Base-by-base conservation (phyloP, 2,329 filamentous ascomycete species). In the Arthrobotrys sphaeroides region DNA sequence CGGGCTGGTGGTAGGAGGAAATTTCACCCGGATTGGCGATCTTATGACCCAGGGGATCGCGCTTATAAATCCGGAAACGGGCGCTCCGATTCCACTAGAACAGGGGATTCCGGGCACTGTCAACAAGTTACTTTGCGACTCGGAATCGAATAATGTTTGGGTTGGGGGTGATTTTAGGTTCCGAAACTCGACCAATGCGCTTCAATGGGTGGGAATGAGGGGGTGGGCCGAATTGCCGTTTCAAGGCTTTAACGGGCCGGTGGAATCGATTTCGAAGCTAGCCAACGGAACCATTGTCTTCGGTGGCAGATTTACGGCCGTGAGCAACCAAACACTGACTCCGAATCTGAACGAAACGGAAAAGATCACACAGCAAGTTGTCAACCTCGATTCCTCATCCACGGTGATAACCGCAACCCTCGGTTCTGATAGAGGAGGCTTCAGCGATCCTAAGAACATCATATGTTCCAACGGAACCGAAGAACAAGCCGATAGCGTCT, bases 201-300 rank as follows among this genome's bases (percentile, higher is more conserved):
- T 97, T 79, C 88, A 91, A 10, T 98, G 93, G 93, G 85, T 87
- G 22, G 85, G 85, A 24, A 87, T 85, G 7, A 84, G 88, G 28
- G 89, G 88, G 55, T 97, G 92, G 90, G 87, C 87, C 18, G 91
- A 92, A 80, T 84, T 99, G 68, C 91, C 94, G 1, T 99, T 99
- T 84, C 89, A 90, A 42, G 96, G 96, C 20, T 96, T 99, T 84
- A 98, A 98, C 83, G 94, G 94, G 24, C 92, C 92, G 1, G 93
- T 99, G 60, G 88, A 88, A 77, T 91, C 94, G 38, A 98, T 99
- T 78, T 87, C 89, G 59, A 93, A 92, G 83, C 88, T 90, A 18
- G 86, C 90, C 0, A 91, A 92, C 79, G 92, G 91, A 6, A 91
- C 96, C 81, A 91, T 99, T 78, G 88, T 98, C 66, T 99, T 97